A percentile compares a stretch with the other conserved stretches of the same genome.
These are phyloP conservation scores for Acacia concinna DNA, from an alignment of 331 rosid species.

Conservation along the genomic window DNA sequence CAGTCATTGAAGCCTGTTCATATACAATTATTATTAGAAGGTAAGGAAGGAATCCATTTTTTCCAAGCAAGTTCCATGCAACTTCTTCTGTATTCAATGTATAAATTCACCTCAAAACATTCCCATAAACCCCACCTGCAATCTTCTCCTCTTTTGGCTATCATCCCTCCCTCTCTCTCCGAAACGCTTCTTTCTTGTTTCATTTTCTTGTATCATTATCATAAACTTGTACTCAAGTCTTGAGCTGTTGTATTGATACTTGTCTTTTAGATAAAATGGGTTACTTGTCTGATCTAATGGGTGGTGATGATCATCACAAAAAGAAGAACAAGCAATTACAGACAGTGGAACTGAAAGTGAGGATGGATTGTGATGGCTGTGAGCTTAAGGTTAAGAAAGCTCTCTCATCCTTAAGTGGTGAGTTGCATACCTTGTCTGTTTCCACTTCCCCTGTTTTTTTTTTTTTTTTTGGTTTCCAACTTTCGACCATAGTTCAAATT, in stretches of 20 bases:
- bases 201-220: background rate
- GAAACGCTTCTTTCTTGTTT: background rate
- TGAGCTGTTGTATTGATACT: background rate
- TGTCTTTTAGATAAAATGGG: conserved; percentile 56
- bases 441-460: background rate
- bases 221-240: background rate
- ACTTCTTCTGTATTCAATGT: conserved; percentile 40
- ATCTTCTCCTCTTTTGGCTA: conserved; percentile 18
- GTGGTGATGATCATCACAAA: conserved; percentile 33
- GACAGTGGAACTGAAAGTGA: conserved; percentile 68
- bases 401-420: conserved; percentile 67
- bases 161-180: background rate
- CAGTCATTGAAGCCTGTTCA: conserved; percentile 23
- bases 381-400: conserved; percentile 81
- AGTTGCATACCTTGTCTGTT: background rate
- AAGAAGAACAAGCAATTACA: conserved; percentile 62
- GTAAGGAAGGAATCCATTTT: conserved; percentile 57
- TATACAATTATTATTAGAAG: conserved; percentile 37
- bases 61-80: conserved; percentile 46
- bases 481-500: background rate
- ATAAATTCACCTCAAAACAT: conserved; percentile 30
- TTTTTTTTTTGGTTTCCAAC: no score
- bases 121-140: conserved; percentile 17
- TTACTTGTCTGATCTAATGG: conserved; percentile 67
- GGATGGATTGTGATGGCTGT: conserved; percentile 90